Evolutionary conservation across 2,329 filamentous ascomycete genomes (phyloP).

Genomic region (Pseudocercospora vitis): DNA sequence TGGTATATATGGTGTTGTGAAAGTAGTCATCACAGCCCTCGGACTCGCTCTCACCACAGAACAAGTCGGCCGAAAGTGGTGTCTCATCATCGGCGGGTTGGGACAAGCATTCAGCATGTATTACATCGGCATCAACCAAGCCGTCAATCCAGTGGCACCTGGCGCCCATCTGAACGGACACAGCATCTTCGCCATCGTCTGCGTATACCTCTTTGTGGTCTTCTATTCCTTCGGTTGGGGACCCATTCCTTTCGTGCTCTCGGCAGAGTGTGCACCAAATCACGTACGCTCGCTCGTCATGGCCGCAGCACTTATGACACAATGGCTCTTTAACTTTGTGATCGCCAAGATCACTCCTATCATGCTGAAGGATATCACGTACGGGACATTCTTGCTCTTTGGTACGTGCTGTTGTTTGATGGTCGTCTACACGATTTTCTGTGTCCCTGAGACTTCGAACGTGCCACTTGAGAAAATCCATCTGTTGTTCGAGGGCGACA

Average conservation of each 20-base stretch:
- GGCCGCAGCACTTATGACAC: slow-evolving; percentile 48
- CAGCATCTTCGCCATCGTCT: slow-evolving; percentile 54
- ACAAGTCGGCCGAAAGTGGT: slow-evolving; percentile 49
- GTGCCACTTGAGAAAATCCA: slow-evolving; percentile 46
- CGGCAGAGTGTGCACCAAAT: slow-evolving; percentile 38
- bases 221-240: slow-evolving; percentile 51
- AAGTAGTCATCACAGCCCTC: slow-evolving; percentile 46
- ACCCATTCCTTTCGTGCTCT: slow-evolving; percentile 48
- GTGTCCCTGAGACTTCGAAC: slow-evolving; percentile 47
- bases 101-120: slow-evolving; percentile 50
- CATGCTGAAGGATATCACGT: slow-evolving; percentile 46
- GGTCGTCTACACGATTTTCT: slow-evolving; percentile 45
- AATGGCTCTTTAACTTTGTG: slow-evolving; percentile 47
- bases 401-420: slow-evolving; percentile 45
- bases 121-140: slow-evolving; percentile 39
- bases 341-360: slow-evolving; percentile 40
- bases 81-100: slow-evolving; percentile 43
- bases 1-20: slow-evolving; percentile 50
- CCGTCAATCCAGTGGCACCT: slow-evolving; percentile 52
- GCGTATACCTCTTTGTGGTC: slow-evolving; percentile 52
- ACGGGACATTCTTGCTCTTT: slow-evolving; percentile 45
- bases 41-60: slow-evolving; percentile 49
- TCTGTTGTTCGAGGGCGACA: slow-evolving; percentile 45
- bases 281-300: slow-evolving; percentile 45
- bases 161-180: slow-evolving; percentile 50